Percentiles rank a stretch among this genome's conserved stretches.
Evolutionary conservation across 768 basidiomycete genomes (phyloP).

Genomic region (Lactarius sanguifluus): DNA sequence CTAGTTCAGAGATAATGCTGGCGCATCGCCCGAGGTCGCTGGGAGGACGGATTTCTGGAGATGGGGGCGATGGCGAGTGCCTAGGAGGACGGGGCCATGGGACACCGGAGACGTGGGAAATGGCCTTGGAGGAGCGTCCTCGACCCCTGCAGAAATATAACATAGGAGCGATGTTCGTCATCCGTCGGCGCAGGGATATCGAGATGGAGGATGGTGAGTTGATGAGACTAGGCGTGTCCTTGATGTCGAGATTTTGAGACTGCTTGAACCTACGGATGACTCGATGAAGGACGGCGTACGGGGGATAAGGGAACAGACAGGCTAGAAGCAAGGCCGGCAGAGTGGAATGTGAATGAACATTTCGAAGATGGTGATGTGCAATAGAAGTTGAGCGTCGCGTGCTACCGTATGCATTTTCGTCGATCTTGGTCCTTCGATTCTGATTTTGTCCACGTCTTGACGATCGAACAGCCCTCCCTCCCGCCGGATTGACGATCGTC

Average conservation of each 20-base stretch:
- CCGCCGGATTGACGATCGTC: no score
- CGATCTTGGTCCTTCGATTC: not conserved
- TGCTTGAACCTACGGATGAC: not conserved
- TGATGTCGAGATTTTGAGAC: not conserved
- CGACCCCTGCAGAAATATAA: not conserved
- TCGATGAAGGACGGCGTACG: slow-evolving; percentile 12
- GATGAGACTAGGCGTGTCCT: slow-evolving; percentile 10
- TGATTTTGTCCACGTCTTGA: not conserved
- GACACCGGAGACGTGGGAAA: not conserved
- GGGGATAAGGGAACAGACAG: not conserved
- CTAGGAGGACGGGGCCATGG: slow-evolving; percentile 25
- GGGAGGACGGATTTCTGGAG: slow-evolving; percentile 30
- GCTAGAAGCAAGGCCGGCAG: not conserved
- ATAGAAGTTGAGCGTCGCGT: no score
- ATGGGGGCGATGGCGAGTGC: slow-evolving; percentile 28
- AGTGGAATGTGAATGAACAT: not conserved
- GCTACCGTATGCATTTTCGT: no score
- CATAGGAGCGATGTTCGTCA: slow-evolving; percentile 8
- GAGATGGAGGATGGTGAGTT: slow-evolving; percentile 15
- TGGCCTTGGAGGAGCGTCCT: slow-evolving; percentile 5
- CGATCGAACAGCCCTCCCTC: no score
- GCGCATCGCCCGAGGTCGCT: slow-evolving; percentile 31
- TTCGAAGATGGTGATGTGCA: not conserved
- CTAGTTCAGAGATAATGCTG: slow-evolving; percentile 22
- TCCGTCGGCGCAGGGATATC: slow-evolving; percentile 1